Conservation (phyloP, 139 green algal genomes). For the Pleodorina starrii region DNA sequence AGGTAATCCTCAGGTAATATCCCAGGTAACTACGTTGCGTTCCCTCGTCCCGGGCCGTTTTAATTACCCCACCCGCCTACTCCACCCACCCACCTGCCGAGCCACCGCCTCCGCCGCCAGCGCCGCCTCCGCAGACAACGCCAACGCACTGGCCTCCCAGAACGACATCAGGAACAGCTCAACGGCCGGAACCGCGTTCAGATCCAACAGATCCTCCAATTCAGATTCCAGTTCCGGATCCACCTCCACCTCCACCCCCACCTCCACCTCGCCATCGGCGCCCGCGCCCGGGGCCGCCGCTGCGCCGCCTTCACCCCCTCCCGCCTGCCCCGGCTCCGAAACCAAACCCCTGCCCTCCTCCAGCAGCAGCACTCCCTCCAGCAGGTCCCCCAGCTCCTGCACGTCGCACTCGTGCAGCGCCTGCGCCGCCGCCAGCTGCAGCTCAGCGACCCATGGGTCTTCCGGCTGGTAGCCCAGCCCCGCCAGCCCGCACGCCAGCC, state of each 20-base stretch:
- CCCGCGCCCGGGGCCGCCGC: too few species aligned
- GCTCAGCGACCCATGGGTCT: conserved; percentile 8
- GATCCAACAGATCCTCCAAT: not conserved
- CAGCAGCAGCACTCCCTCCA: conserved; percentile 31
- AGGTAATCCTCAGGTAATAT: too few species aligned
- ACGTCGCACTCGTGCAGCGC: not conserved
- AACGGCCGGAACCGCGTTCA: not conserved
- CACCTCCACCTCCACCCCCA: not conserved
- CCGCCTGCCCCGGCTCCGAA: not conserved
- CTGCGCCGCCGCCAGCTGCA: not conserved
- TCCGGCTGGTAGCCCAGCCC: conserved; percentile 30
- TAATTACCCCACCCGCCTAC: too few species aligned
- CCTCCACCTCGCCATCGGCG: too few species aligned
- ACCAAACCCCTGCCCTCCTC: not conserved
- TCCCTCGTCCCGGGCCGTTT: too few species aligned
- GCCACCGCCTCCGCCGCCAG: not conserved
- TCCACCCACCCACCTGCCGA: conserved; percentile 11
- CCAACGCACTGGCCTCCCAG: not conserved
- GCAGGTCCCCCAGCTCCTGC: conserved; percentile 33
- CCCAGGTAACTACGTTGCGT: too few species aligned
- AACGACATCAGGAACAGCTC: not conserved
- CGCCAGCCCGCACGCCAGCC: not conserved
- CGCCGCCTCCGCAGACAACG: not conserved
- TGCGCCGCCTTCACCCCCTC: too few species aligned
- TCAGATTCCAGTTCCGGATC: not conserved